Percentiles rank a stretch among this genome's conserved stretches.
These are phyloP conservation scores for Diplocarpon mali DNA, from an alignment of 2,329 filamentous ascomycete species.

Conservation along the genomic window DNA sequence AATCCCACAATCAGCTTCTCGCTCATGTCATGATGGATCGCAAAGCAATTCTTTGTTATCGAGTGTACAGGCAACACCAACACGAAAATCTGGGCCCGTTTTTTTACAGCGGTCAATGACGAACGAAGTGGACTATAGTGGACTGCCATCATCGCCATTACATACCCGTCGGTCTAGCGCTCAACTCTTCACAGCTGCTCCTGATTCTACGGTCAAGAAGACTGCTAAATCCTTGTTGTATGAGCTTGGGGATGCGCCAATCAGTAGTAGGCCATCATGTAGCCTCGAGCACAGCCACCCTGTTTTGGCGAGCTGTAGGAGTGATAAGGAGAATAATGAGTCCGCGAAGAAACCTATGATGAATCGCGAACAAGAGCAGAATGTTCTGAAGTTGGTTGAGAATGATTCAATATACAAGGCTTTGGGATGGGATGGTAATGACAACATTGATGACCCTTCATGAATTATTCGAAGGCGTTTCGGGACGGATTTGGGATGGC, in stretches of 20 bases:
- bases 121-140: slow-evolving; percentile 1
- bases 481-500: background rate
- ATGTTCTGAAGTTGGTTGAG: slow-evolving; percentile 1
- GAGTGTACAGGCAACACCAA: slow-evolving; percentile 25
- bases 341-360: background rate
- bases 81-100: slow-evolving; percentile 12
- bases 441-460: slow-evolving; percentile 24
- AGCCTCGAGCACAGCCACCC: slow-evolving; percentile 15
- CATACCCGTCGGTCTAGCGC: slow-evolving; percentile 20
- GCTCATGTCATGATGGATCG: slow-evolving; percentile 7
- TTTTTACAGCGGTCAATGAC: slow-evolving; percentile 2
- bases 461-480: slow-evolving; percentile 16
- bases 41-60: slow-evolving; percentile 14
- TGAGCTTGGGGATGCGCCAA: slow-evolving; percentile 22
- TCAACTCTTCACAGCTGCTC: slow-evolving; percentile 19
- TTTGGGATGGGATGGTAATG: slow-evolving; percentile 29
- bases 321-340: slow-evolving; percentile 19
- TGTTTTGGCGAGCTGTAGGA: background rate
- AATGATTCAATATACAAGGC: slow-evolving; percentile 27
- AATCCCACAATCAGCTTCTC: slow-evolving; percentile 21
- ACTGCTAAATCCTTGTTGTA: background rate
- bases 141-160: slow-evolving; percentile 19
- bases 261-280: slow-evolving; percentile 14
- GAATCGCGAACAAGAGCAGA: background rate
- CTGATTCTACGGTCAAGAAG: slow-evolving; percentile 16